Conservation (phyloP, 305 asterid species). For the Withania somnifera region DNA sequence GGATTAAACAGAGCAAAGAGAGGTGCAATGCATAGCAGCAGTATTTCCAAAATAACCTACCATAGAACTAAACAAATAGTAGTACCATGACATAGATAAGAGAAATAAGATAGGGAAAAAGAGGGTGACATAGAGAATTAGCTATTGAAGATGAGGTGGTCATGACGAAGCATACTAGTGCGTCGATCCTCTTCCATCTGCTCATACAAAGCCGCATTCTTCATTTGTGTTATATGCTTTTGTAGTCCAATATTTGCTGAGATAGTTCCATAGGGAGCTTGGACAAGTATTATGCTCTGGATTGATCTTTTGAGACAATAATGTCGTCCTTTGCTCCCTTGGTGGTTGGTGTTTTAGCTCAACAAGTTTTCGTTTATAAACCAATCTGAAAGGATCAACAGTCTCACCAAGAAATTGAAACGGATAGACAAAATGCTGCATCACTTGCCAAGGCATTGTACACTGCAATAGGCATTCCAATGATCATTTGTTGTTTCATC, state of each 20-base stretch:
- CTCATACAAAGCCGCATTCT: no score
- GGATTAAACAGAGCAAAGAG: no score
- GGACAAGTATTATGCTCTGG: conserved; percentile 83
- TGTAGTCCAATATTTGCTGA: conserved; percentile 83
- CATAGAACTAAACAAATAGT: no score
- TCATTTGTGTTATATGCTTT: no score
- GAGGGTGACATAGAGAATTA: no score
- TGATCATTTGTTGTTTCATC: conserved; percentile 39
- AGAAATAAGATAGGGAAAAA: no score
- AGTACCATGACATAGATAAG: no score
- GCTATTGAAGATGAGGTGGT: no score
- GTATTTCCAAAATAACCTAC: no score
- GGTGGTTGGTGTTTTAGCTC: conserved; percentile 50
- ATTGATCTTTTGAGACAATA: conserved; percentile 63
- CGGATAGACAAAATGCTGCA: conserved; percentile 60
- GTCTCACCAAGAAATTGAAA: conserved; percentile 28
- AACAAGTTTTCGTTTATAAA: conserved; percentile 50
- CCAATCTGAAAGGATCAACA: conserved; percentile 34
- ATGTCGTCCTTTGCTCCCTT: conserved; percentile 73
- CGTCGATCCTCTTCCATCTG: no score
- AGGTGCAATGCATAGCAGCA: no score
- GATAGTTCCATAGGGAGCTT: conserved; percentile 60
- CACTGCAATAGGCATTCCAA: conserved; percentile 63
- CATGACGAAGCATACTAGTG: no score
- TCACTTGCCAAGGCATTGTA: conserved; percentile 75